These are phyloP conservation scores for Crepidotus variabilis DNA, from an alignment of 768 basidiomycete genomes.

Conservation along the genomic window DNA sequence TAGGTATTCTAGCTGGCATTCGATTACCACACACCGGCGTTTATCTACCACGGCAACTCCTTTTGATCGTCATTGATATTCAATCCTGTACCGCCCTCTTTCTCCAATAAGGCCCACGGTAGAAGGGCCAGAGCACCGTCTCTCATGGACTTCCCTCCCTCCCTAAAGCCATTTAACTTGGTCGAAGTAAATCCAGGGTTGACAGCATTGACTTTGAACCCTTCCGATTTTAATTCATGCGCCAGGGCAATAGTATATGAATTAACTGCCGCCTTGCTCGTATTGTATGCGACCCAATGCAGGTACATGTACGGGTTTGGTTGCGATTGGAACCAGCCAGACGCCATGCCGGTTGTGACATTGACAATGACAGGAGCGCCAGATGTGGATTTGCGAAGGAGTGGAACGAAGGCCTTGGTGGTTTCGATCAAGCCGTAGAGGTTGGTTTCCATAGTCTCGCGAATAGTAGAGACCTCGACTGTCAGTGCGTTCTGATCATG, in stretches of 20 bases:
- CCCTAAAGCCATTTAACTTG: slow-evolving; percentile 33
- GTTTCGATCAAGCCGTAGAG: slow-evolving; percentile 41
- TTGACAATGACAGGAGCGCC: slow-evolving; percentile 35
- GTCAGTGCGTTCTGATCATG: slow-evolving; percentile 28
- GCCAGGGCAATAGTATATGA: slow-evolving; percentile 58
- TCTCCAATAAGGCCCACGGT: slow-evolving; percentile 35
- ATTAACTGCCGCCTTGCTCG: slow-evolving; percentile 68
- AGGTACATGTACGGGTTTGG: slow-evolving; percentile 23
- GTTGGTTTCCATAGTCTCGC: slow-evolving; percentile 37
- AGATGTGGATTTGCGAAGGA: slow-evolving; percentile 30
- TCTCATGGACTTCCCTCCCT: slow-evolving; percentile 33
- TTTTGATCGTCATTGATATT: slow-evolving; percentile 33
- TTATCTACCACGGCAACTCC: slow-evolving; percentile 31
- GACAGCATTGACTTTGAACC: too few relatives aligned
- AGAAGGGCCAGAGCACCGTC: slow-evolving; percentile 33
- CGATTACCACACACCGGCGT: too few relatives aligned
- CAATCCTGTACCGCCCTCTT: slow-evolving; percentile 35
- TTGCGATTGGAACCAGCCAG: slow-evolving; percentile 32
- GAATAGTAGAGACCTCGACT: slow-evolving; percentile 29
- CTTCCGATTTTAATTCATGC: slow-evolving; percentile 48
- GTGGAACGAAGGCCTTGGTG: slow-evolving; percentile 36
- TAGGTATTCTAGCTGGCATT: too few relatives aligned
- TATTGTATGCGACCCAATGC: slow-evolving; percentile 53
- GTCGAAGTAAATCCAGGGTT: too few relatives aligned
- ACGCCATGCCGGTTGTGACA: slow-evolving; percentile 42